These are phyloP conservation scores for Aspergillus quadrilineatus DNA, from an alignment of 2,329 filamentous ascomycete species.

Conservation along the genomic window DNA sequence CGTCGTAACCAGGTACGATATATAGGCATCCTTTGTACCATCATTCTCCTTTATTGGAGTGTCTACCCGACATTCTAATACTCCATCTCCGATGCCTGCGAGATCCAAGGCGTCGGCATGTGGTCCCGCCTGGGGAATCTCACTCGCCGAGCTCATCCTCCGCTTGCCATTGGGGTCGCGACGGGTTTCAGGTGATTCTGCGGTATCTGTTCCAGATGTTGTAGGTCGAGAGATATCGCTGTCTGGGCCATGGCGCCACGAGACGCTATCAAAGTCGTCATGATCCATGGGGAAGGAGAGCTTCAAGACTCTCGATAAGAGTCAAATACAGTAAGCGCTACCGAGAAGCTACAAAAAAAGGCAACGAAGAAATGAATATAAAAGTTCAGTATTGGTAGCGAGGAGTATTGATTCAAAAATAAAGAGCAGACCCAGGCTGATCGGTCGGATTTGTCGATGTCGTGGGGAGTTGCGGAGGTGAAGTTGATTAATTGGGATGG, in stretches of 20 bases:
- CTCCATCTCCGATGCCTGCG: constrained; percentile 67
- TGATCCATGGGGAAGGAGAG: constrained; percentile 43
- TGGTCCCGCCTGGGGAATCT: constrained; percentile 50
- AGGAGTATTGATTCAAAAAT: constrained; percentile 8
- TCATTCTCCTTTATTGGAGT: constrained; percentile 92
- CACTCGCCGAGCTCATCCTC: constrained; percentile 46
- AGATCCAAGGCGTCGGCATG: constrained; percentile 58
- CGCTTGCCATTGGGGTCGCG: constrained; percentile 50
- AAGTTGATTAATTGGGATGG: constrained; percentile 17
- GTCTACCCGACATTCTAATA: constrained; percentile 78
- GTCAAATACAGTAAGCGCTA: neutral
- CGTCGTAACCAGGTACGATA: constrained; percentile 92
- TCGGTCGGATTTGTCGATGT: constrained; percentile 4
- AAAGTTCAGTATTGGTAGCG: neutral
- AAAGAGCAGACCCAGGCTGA: neutral
- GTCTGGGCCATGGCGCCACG: constrained; percentile 67
- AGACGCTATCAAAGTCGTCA: constrained; percentile 78
- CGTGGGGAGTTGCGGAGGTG: constrained; percentile 16
- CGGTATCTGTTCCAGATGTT: constrained; percentile 43
- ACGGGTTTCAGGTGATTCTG: constrained; percentile 34
- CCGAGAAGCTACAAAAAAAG: neutral
- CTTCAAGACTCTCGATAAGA: constrained; percentile 5
- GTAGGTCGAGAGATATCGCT: constrained; percentile 46
- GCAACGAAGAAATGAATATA: neutral
- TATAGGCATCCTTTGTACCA: constrained; percentile 92